phyloP scores from a whole-genome alignment of 768 basidiomycete species.

The Stropharia rugosoannulata region DNA sequence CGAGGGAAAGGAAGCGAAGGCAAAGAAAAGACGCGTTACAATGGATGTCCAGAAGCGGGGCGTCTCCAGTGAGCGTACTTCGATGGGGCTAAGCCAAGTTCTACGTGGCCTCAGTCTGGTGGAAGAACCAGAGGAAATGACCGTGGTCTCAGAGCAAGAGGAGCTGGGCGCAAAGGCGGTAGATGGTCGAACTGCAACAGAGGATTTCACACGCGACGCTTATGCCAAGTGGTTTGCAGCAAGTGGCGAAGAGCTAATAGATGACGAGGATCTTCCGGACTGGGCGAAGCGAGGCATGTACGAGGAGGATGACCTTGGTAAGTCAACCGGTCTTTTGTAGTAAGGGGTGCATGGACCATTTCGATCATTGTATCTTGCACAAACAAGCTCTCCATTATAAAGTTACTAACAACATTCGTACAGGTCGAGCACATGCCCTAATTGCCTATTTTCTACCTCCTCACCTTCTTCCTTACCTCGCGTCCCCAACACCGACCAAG shows the following conservation, averaged over 20 bases:
- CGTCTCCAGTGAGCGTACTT: constrained; percentile 57
- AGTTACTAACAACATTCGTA: background rate
- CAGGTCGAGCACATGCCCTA: constrained; percentile 68
- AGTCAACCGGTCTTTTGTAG: constrained; percentile 14
- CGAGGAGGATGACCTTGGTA: constrained; percentile 57
- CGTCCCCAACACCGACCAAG: constrained; percentile 23
- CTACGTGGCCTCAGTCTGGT: constrained; percentile 46
- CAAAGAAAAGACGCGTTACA: constrained; percentile 48
- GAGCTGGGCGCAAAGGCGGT: constrained; percentile 7
- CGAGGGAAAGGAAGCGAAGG: constrained; percentile 39
- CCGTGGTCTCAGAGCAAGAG: constrained; percentile 35
- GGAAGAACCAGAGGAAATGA: constrained; percentile 60
- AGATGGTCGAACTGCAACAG: too few relatives aligned
- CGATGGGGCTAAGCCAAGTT: constrained; percentile 28
- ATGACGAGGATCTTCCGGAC: constrained; percentile 71
- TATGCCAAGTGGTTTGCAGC: background rate
- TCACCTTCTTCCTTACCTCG: constrained; percentile 40
- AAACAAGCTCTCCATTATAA: background rate
- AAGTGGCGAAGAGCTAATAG: constrained; percentile 43
- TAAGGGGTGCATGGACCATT: too few relatives aligned
- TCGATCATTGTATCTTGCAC: too few relatives aligned
- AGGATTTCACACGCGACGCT: constrained; percentile 21
- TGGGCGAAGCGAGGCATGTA: constrained; percentile 74
- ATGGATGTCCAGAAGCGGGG: constrained; percentile 43
- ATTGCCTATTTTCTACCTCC: constrained; percentile 60